phyloP scores from a whole-genome alignment of 2,329 filamentous ascomycete genomes.

The Fusarium stilboides region DNA sequence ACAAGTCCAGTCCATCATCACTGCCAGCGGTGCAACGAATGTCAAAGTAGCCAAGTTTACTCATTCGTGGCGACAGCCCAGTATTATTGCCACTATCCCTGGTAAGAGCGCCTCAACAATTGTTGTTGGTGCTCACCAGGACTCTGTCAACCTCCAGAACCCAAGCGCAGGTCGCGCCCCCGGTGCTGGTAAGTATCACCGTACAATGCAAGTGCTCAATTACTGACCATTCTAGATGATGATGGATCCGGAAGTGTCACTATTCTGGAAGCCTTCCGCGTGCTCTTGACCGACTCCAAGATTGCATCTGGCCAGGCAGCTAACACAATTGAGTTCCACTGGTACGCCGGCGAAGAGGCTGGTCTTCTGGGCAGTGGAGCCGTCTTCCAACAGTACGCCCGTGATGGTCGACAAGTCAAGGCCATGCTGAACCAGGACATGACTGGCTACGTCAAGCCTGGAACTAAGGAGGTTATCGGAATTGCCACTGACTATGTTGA shows the following conservation, averaged over 20 bases:
- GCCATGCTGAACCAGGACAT: constrained; percentile 64
- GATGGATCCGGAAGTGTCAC: constrained; percentile 65
- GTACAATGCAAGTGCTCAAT: accelerated
- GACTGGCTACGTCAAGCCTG: constrained; percentile 57
- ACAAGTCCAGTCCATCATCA: constrained; percentile 75
- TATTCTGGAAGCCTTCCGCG: constrained; percentile 82
- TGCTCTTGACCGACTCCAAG: constrained; percentile 75
- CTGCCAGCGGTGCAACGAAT: constrained; percentile 71
- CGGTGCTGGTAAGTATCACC: constrained; percentile 36
- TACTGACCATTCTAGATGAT: constrained; percentile 36
- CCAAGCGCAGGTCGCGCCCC: constrained; percentile 37
- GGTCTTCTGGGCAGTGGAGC: constrained; percentile 81
- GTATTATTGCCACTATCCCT: constrained; percentile 85
- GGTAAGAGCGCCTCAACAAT: constrained; percentile 81
- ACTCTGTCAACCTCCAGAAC: constrained; percentile 75
- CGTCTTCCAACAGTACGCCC: constrained; percentile 58
- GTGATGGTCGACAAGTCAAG: constrained; percentile 53
- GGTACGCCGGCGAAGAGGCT: constrained; percentile 87
- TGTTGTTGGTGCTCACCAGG: constrained; percentile 84
- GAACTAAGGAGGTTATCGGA: constrained; percentile 53
- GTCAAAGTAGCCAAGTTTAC: constrained; percentile 76
- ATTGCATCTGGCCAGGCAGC: constrained; percentile 72
- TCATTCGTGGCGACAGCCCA: constrained; percentile 82
- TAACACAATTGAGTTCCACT: constrained; percentile 89
- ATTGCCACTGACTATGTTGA: constrained; percentile 60